Percentiles rank a stretch among this genome's conserved stretches.
Evolutionary conservation across 1,139 yeast species (phyloP).

Genomic region (Debaryomycetaceae sp.): DNA sequence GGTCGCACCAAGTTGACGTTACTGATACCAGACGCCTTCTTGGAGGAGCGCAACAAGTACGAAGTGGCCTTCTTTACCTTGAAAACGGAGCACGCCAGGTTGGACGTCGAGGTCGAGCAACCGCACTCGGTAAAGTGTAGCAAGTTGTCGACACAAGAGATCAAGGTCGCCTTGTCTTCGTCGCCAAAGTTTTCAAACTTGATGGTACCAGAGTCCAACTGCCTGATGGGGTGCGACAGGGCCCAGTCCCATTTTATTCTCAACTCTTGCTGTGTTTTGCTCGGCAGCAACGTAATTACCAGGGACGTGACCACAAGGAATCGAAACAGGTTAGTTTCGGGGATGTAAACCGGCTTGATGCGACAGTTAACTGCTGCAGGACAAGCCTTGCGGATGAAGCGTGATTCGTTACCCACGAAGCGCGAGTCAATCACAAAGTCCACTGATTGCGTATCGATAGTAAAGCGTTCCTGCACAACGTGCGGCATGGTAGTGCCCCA

Average conservation of each 20-base stretch:
- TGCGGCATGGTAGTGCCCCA: slow-evolving; percentile 83
- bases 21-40: slow-evolving; percentile 38
- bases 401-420: slow-evolving; percentile 61
- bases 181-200: slow-evolving; percentile 41
- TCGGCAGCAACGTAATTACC: slow-evolving; percentile 29
- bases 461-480: slow-evolving; percentile 19
- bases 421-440: slow-evolving; percentile 72
- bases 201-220: slow-evolving; percentile 22
- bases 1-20: slow-evolving; percentile 27
- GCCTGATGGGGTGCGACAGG: slow-evolving; percentile 56
- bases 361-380: slow-evolving; percentile 55
- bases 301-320: slow-evolving; percentile 51
- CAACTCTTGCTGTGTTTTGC: slow-evolving; percentile 40
- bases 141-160: slow-evolving; percentile 51
- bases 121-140: slow-evolving; percentile 52
- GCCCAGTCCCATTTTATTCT: slow-evolving; percentile 90
- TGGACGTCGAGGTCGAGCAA: slow-evolving; percentile 39
- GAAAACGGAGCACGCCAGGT: slow-evolving; percentile 41
- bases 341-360: slow-evolving; percentile 42
- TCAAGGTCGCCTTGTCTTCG: slow-evolving; percentile 40
- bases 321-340: slow-evolving; percentile 32
- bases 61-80: slow-evolving; percentile 55
- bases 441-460: slow-evolving; percentile 7
- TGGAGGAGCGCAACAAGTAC: slow-evolving; percentile 44
- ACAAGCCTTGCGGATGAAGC: slow-evolving; percentile 73